phyloP scores from a whole-genome alignment of 768 basidiomycete species.

The Panaeolus papilionaceus region DNA sequence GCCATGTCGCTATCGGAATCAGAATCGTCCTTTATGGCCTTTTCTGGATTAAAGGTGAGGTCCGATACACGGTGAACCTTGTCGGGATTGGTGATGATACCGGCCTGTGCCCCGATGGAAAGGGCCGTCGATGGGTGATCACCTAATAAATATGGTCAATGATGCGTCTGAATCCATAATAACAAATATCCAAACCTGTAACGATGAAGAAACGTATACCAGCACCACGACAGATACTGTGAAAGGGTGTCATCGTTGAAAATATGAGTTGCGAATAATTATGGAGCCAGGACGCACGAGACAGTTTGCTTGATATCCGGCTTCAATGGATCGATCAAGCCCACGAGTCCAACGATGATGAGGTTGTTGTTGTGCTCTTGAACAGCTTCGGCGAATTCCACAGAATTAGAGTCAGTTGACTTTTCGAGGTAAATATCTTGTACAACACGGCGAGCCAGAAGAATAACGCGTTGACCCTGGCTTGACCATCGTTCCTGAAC shows the following conservation, averaged over 20 bases:
- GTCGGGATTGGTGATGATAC: constrained; percentile 51
- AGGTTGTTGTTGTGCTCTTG: constrained; percentile 49
- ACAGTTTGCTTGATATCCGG: constrained; percentile 60
- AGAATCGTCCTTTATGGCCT: constrained; percentile 29
- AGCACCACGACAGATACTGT: constrained; percentile 53
- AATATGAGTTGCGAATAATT: background rate
- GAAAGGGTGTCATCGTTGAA: background rate
- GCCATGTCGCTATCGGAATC: constrained; percentile 37
- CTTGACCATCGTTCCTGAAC: constrained; percentile 56
- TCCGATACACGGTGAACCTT: constrained; percentile 45
- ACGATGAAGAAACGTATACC: constrained; percentile 72
- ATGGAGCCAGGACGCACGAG: constrained; percentile 22
- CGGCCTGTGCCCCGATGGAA: constrained; percentile 67
- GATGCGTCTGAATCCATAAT: background rate
- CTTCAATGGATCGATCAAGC: constrained; percentile 64
- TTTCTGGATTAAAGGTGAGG: constrained; percentile 36
- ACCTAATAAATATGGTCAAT: constrained; percentile 31
- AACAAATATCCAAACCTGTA: constrained; percentile 39
- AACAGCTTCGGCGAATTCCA: constrained; percentile 47
- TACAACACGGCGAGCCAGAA: constrained; percentile 56
- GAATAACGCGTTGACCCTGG: constrained; percentile 64
- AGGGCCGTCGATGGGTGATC: constrained; percentile 66
- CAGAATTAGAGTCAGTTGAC: constrained; percentile 38
- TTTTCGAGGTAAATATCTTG: constrained; percentile 38
- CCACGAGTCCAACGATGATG: constrained; percentile 63